These are phyloP conservation scores for Spathaspora gorwiae DNA, from an alignment of 805 yeast genomes.

Conservation along the genomic window DNA sequence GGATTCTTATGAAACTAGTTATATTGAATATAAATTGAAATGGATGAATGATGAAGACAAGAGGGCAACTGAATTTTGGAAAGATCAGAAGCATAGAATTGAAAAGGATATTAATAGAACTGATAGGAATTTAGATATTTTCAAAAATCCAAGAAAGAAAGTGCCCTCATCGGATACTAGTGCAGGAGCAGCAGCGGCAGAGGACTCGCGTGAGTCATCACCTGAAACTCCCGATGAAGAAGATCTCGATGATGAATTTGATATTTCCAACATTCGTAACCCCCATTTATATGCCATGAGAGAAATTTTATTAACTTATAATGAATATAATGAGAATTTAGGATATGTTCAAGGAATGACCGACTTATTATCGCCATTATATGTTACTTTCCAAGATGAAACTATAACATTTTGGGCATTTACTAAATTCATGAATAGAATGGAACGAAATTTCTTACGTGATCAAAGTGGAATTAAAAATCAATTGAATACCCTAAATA, in stretches of 20 bases:
- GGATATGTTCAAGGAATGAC: conserved; percentile 99
- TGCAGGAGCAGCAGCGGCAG: background rate
- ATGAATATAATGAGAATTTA: conserved; percentile 73
- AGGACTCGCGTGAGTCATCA: conserved; percentile 19
- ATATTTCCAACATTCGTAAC: conserved; percentile 63
- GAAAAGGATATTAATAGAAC: conserved; percentile 93
- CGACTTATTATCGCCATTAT: conserved; percentile 84
- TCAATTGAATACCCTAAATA: conserved; percentile 80
- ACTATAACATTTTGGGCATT: conserved; percentile 85
- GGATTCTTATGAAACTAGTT: conserved; percentile 54
- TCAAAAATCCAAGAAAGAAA: conserved; percentile 40
- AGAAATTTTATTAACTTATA: conserved; percentile 79
- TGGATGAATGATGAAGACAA: conserved; percentile 60
- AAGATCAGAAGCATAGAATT: conserved; percentile 83
- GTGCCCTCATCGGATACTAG: conserved; percentile 4
- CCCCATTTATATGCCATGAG: conserved; percentile 69
- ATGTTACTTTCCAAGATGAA: conserved; percentile 63
- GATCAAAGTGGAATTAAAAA: conserved; percentile 91
- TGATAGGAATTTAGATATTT: conserved; percentile 72
- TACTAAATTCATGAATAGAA: conserved; percentile 80
- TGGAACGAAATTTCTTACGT: conserved; percentile 90
- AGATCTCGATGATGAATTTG: conserved; percentile 45
- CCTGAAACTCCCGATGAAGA: conserved; percentile 28
- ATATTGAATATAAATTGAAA: conserved; percentile 60
- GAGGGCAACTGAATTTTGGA: conserved; percentile 63